These are phyloP conservation scores for Ramaria sp. DNA, from an alignment of 768 basidiomycete genomes.

Conservation along the genomic window DNA sequence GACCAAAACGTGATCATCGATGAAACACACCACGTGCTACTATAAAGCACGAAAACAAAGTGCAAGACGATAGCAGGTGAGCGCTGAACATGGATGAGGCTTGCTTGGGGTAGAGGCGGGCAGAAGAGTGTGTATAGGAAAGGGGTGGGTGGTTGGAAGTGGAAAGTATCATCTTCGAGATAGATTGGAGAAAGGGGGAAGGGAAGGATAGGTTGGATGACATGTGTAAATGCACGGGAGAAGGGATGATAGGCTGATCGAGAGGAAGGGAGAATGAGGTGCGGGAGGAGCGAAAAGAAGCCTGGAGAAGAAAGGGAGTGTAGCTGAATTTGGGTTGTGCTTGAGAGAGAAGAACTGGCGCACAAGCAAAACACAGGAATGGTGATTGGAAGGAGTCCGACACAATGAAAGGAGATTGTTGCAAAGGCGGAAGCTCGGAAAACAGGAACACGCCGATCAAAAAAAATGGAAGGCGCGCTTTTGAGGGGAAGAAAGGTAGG, in stretches of 20 bases:
- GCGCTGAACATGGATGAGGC: too few relatives aligned
- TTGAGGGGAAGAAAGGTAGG: background rate
- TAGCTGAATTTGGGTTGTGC: background rate
- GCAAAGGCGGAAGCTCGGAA: background rate
- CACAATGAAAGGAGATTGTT: too few relatives aligned
- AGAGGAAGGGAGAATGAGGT: background rate
- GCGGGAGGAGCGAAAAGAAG: background rate
- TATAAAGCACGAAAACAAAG: too few relatives aligned
- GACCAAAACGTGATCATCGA: too few relatives aligned
- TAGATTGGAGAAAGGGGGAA: background rate
- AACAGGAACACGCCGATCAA: background rate
- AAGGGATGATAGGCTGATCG: too few relatives aligned
- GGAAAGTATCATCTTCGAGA: background rate
- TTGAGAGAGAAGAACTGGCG: background rate
- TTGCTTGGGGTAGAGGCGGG: too few relatives aligned
- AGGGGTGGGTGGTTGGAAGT: background rate
- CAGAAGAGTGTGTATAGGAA: background rate
- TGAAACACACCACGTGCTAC: too few relatives aligned
- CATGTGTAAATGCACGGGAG: too few relatives aligned
- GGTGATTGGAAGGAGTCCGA: too few relatives aligned
- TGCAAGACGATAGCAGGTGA: too few relatives aligned
- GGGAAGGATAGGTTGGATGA: background rate
- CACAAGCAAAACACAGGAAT: background rate
- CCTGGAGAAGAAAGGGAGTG: background rate
- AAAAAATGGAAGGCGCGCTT: background rate